Conservation (phyloP, 768 basidiomycete species). For the Leucogyrophana mollusca region DNA sequence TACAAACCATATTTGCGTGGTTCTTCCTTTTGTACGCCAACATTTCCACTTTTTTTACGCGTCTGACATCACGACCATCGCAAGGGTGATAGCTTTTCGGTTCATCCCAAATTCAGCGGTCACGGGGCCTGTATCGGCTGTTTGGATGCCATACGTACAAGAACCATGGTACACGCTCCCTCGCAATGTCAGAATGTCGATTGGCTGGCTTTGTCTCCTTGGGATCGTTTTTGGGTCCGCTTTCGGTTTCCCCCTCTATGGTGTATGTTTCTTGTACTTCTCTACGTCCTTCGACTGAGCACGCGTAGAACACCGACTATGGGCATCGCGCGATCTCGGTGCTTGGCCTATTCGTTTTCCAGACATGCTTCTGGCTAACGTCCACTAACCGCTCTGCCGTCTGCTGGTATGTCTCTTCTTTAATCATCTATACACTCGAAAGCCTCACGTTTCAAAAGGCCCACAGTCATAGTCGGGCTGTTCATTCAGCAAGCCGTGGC, state of each 20-base stretch:
- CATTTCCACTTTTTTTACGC: conserved; percentile 1
- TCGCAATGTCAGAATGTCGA: conserved; percentile 49
- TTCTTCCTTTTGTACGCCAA: conserved; percentile 65
- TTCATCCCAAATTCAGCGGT: conserved; percentile 74
- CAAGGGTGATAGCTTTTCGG: conserved; percentile 78
- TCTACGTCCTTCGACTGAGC: not conserved
- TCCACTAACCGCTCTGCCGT: conserved; percentile 64
- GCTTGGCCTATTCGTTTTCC: conserved; percentile 78
- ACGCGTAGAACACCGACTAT: conserved; percentile 57
- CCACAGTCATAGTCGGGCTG: conserved; percentile 84
- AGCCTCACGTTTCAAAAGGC: conserved; percentile 43
- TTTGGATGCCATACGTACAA: conserved; percentile 68
- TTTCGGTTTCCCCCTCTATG: conserved; percentile 70
- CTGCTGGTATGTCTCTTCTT: conserved; percentile 57
- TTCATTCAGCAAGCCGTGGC: conserved; percentile 85
- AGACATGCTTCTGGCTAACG: conserved; percentile 66
- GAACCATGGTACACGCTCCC: conserved; percentile 67
- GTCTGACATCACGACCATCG: conserved; percentile 1
- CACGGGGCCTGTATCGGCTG: conserved; percentile 64
- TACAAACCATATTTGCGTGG: conserved; percentile 83
- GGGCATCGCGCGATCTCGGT: conserved; percentile 82
- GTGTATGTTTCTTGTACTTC: conserved; percentile 34
- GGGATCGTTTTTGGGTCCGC: conserved; percentile 83
- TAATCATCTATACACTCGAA: not conserved
- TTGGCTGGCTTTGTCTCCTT: conserved; percentile 78